Base-by-base conservation (phyloP, 1,139 yeast species). In the Pichia sp. region DNA sequence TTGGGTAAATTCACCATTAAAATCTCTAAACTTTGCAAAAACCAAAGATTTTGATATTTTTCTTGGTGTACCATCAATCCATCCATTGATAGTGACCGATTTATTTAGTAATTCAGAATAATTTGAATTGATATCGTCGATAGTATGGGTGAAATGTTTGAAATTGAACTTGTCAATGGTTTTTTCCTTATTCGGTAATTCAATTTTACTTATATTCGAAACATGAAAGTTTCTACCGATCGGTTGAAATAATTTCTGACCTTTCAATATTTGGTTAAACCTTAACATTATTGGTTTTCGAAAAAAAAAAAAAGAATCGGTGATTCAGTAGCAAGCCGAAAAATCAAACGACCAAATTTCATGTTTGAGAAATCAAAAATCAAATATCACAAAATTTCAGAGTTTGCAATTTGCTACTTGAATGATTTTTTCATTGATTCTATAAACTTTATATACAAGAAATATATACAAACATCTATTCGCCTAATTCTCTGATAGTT, bases 1-100 rank as follows among this genome's bases (percentile, higher is more conserved):
- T 63, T 91, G 97, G 8, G 84, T 76, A 10, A 70, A 60, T 50
- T 81, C 79, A 0, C 96, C 96, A 51, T 80, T 72, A 31, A 73
- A 63, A 66, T 90, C 98, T 57, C 98, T 73, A 29, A 91, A 67
- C 36, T 78, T 81, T 1, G 87, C 95, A 72, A 91, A 91, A 3
- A 75, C 72, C 44, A 84, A 68, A 14, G 68, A 68, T 52, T 79
- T 79, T n/a, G 84, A 76, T 27, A 83, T 68, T 70, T 79, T 75
- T 67, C 79, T 76, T 0, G 96, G 93, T 59, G 84, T 83, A 42
- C 79, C 74, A 62, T 88, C 81, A 28, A 91, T 76, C 87, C 96
- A 95, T 0, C 98, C 98, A 61, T 86, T 79, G 25, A 87, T 61
- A 0, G 67, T 62, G 1, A 71, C 67, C n/a, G 54, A 42, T 5